Evolutionary conservation across 2,329 filamentous ascomycete species (phyloP).

Genomic region (Colletotrichum zoysiae): DNA sequence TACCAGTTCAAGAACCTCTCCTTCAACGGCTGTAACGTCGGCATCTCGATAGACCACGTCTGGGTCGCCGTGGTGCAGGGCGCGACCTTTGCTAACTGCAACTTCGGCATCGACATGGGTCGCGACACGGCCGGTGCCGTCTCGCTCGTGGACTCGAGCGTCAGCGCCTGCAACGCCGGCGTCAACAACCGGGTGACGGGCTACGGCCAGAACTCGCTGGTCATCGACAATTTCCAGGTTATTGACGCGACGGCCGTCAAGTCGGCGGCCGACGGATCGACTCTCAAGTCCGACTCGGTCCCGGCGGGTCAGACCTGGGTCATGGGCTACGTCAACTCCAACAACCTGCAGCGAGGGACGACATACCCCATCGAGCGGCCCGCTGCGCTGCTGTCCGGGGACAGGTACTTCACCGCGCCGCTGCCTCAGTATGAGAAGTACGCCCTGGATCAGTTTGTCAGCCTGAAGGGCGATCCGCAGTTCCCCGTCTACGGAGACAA

Average conservation of each 20-base stretch:
- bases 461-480: constrained; percentile 58
- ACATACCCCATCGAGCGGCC: constrained; percentile 50
- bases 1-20: constrained; percentile 51
- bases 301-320: constrained; percentile 46
- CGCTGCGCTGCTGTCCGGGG: constrained; percentile 47
- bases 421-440: constrained; percentile 59
- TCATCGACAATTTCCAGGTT: constrained; percentile 48
- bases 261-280: constrained; percentile 42
- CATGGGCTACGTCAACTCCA: constrained; percentile 45
- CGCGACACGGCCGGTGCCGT: constrained; percentile 46
- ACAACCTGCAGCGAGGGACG: constrained; percentile 49
- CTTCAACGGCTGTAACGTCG: constrained; percentile 49
- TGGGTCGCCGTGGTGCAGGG: constrained; percentile 49
- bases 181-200: constrained; percentile 47
- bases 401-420: constrained; percentile 48
- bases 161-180: constrained; percentile 44
- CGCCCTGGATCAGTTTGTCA: constrained; percentile 56
- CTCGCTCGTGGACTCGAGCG: constrained; percentile 49
- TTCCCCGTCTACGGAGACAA: constrained; percentile 58
- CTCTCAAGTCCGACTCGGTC: constrained; percentile 39
- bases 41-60: constrained; percentile 46
- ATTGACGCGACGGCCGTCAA: constrained; percentile 43
- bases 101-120: constrained; percentile 48
- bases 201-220: constrained; percentile 47
- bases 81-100: constrained; percentile 47